phyloP scores from a whole-genome alignment of 306 rosid species.

The Pyrus bretschneideri region DNA sequence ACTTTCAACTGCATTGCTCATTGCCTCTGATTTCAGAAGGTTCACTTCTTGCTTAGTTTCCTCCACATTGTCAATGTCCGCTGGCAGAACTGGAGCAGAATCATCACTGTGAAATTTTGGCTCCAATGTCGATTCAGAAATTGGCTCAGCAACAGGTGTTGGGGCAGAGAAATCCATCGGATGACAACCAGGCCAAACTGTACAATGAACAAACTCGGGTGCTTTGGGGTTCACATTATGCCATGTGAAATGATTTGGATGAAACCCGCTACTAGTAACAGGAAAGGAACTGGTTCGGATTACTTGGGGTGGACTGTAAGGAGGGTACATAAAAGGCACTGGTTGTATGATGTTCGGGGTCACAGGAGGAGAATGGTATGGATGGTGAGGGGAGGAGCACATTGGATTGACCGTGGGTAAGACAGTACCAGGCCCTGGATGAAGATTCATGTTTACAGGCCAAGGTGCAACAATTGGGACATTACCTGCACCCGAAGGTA shows the following conservation, averaged over 20 bases:
- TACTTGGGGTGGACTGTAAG: slow-evolving; percentile 73
- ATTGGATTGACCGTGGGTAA: slow-evolving; percentile 53
- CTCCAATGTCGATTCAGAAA: slow-evolving; percentile 43
- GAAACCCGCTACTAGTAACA: slow-evolving; percentile 61
- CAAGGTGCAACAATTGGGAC: slow-evolving; percentile 66
- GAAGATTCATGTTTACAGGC: slow-evolving; percentile 87
- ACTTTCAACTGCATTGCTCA: slow-evolving; percentile 33
- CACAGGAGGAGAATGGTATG: slow-evolving; percentile 82
- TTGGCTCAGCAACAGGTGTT: slow-evolving; percentile 55
- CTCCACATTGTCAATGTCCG: slow-evolving; percentile 39
- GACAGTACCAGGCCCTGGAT: slow-evolving; percentile 56
- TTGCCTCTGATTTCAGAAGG: slow-evolving; percentile 27
- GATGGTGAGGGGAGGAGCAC: slow-evolving; percentile 89
- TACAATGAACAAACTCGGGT: slow-evolving; percentile 59
- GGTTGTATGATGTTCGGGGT: slow-evolving; percentile 93
- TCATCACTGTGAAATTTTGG: slow-evolving; percentile 35
- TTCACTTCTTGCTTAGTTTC: slow-evolving; percentile 43
- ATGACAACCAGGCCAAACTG: slow-evolving; percentile 78
- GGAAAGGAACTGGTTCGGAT: slow-evolving; percentile 66
- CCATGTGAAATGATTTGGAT: slow-evolving; percentile 79
- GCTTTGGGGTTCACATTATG: slow-evolving; percentile 55
- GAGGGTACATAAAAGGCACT: slow-evolving; percentile 74
- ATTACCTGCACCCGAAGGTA: slow-evolving; percentile 58
- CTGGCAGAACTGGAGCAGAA: slow-evolving; percentile 43
- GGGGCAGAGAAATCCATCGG: slow-evolving; percentile 73